Conservation (phyloP, 176 grass and related monocot genomes). For the Aegilops speltoides region DNA sequence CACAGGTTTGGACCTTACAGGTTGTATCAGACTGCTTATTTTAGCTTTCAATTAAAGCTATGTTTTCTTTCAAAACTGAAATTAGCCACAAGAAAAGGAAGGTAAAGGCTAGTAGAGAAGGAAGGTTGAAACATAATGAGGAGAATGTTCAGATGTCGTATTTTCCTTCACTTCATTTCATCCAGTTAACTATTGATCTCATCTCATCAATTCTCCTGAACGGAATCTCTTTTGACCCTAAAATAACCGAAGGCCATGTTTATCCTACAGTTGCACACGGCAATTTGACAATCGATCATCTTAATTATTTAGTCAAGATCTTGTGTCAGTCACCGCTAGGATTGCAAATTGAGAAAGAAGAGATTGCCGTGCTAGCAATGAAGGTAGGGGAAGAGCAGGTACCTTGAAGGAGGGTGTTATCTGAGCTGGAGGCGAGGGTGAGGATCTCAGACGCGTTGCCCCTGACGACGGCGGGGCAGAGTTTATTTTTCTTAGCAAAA, state of each 20-base stretch:
- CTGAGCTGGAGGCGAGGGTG: conserved; percentile 40
- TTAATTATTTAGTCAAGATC: background rate
- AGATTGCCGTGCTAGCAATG: background rate
- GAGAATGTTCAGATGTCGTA: background rate
- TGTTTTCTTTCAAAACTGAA: background rate
- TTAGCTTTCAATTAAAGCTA: background rate
- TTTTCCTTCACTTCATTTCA: background rate
- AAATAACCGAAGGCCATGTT: too few species aligned
- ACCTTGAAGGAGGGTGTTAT: conserved; percentile 49
- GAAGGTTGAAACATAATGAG: background rate
- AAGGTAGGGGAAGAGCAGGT: background rate
- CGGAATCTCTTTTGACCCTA: too few species aligned
- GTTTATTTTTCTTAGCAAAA: too few species aligned
- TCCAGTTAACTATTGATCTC: background rate
- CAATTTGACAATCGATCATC: background rate
- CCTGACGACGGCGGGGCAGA: conserved; percentile 47
- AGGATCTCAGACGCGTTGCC: conserved; percentile 87
- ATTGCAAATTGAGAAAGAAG: conserved; percentile 4
- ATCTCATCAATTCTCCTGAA: too few species aligned
- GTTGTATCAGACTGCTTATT: background rate
- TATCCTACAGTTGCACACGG: background rate
- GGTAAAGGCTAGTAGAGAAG: background rate
- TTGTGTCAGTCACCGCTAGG: background rate
- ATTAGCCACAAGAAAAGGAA: background rate
- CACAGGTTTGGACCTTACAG: background rate